Percentiles rank a stretch among this genome's conserved stretches.
Conservation (phyloP, 495 filamentous ascomycete species). For the Collariella sp. region DNA sequence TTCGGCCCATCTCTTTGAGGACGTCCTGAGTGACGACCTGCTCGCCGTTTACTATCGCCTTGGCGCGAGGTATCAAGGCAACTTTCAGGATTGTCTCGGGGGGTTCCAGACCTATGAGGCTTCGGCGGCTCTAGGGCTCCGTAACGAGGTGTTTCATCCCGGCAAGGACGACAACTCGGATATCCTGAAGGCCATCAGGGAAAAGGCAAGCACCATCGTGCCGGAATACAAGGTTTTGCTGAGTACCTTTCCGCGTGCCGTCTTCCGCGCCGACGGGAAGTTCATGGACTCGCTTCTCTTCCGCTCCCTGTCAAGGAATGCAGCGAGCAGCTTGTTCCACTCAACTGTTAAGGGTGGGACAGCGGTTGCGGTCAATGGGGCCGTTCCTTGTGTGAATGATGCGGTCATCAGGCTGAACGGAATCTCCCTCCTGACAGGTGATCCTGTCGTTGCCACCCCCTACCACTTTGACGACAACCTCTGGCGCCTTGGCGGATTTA, state of each 20-base stretch:
- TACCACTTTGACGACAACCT: constrained; percentile 83
- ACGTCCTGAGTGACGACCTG: constrained; percentile 83
- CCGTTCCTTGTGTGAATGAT: constrained; percentile 81
- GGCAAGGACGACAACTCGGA: constrained; percentile 89
- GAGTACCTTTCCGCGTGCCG: constrained; percentile 68
- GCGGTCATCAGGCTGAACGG: constrained; percentile 70
- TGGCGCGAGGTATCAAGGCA: constrained; percentile 83
- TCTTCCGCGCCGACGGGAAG: constrained; percentile 68
- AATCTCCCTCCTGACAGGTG: constrained; percentile 70
- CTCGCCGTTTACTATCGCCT: constrained; percentile 84
- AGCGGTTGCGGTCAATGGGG: constrained; percentile 78
- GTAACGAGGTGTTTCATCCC: constrained; percentile 84
- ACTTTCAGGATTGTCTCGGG: constrained; percentile 91
- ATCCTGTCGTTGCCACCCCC: constrained; percentile 72
- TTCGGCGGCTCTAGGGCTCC: constrained; percentile 81
- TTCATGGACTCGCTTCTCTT: constrained; percentile 67
- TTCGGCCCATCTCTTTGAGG: constrained; percentile 78
- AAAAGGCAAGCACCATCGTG: constrained; percentile 69
- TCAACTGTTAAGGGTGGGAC: constrained; percentile 65
- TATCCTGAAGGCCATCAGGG: constrained; percentile 77
- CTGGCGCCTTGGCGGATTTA: constrained; percentile 84
- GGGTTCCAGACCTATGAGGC: constrained; percentile 95
- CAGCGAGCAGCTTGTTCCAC: constrained; percentile 62
- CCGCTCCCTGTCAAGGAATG: constrained; percentile 64
- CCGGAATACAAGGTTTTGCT: constrained; percentile 77